Evolutionary conservation across 768 basidiomycete species (phyloP).

Genomic region (Hygrocybe punicea): DNA sequence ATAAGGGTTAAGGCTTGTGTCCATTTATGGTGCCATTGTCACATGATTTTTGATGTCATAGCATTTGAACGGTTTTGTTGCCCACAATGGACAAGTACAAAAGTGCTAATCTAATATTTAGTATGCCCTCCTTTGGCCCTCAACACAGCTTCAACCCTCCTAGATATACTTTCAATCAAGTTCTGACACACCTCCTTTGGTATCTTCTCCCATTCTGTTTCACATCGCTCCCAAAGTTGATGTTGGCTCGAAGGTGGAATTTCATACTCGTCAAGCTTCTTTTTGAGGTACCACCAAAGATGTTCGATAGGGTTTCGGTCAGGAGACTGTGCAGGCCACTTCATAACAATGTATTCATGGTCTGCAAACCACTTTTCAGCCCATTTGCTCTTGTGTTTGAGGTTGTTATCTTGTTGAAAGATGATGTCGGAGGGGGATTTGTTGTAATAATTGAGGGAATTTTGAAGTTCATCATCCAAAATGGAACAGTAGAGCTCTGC

Average conservation of each 20-base stretch:
- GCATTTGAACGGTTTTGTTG: slow-evolving; percentile 8
- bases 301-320: slow-evolving; percentile 32
- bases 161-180: slow-evolving; percentile 13
- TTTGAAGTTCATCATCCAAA: slow-evolving; percentile 18
- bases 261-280: neutral
- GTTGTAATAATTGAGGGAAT: slow-evolving; percentile 9
- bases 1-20: neutral
- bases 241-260: slow-evolving; percentile 10
- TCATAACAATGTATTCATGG: slow-evolving; percentile 24
- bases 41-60: neutral
- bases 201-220: slow-evolving; percentile 27
- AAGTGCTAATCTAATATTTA: slow-evolving; percentile 5
- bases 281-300: slow-evolving; percentile 23
- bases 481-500: slow-evolving; percentile 19
- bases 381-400: slow-evolving; percentile 33
- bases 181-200: slow-evolving; percentile 2
- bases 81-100: neutral
- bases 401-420: slow-evolving; percentile 37
- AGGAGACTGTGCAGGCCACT: slow-evolving; percentile 26
- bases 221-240: slow-evolving; percentile 25
- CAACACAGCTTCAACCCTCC: slow-evolving; percentile 12
- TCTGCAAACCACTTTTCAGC: slow-evolving; percentile 28
- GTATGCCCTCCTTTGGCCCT: slow-evolving; percentile 13
- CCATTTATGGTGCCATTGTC: neutral
- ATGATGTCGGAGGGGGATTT: slow-evolving; percentile 5